A percentile compares a stretch with the other conserved stretches of the same genome.
These are phyloP conservation scores for Hevea brasiliensis DNA, from an alignment of 345 rosid genomes.

Conservation along the genomic window DNA sequence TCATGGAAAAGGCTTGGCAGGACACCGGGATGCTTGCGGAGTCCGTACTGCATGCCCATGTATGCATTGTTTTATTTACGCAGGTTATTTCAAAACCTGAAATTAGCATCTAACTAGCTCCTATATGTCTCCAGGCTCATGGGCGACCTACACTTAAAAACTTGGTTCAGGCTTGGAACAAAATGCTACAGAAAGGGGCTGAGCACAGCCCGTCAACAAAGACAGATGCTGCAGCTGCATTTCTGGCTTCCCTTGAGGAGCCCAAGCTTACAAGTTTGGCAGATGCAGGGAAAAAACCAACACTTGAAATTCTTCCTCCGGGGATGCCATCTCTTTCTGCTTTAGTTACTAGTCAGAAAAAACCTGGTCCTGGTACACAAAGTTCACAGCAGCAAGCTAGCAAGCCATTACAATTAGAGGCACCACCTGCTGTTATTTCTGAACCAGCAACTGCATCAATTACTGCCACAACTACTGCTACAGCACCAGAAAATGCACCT, in stretches of 20 bases:
- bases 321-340: constrained; percentile 88
- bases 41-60: constrained; percentile 98
- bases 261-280: constrained; percentile 83
- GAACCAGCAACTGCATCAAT: constrained; percentile 17
- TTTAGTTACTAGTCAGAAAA: constrained; percentile 68
- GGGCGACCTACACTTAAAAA: constrained; percentile 89
- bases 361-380: constrained; percentile 45
- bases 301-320: constrained; percentile 89
- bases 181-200: constrained; percentile 79
- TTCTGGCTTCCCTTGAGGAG: constrained; percentile 86
- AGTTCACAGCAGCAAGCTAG: constrained; percentile 57
- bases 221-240: constrained; percentile 92
- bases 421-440: constrained; percentile 49
- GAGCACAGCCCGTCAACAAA: constrained; percentile 66
- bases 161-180: constrained; percentile 90
- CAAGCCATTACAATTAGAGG: constrained; percentile 58
- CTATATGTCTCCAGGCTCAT: constrained; percentile 67
- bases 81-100: not conserved
- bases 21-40: constrained; percentile 99
- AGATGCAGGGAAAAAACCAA: constrained; percentile 79
- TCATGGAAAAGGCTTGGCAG: constrained; percentile 99
- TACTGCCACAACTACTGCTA: constrained; percentile 29
- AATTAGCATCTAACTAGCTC: constrained; percentile 19
- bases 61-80: constrained; percentile 34
- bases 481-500: constrained; percentile 16